Conservation (phyloP, 176 grass and related monocot species). For the Zoysia pacifica region DNA sequence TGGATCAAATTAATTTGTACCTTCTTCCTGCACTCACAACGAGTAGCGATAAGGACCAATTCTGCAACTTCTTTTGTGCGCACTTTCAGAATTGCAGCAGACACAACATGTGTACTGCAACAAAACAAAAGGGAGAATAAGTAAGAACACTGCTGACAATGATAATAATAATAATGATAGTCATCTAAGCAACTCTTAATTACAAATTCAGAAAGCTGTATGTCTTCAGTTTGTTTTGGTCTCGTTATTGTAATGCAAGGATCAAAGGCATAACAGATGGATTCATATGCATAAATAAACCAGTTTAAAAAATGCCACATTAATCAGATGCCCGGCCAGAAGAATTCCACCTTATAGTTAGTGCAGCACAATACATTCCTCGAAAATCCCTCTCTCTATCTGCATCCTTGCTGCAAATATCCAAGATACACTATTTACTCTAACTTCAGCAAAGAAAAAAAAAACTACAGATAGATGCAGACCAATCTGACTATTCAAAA, state of each 20-base stretch:
- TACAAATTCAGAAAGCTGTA: background rate
- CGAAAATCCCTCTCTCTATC: conserved; percentile 55
- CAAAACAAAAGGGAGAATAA: conserved; percentile 11
- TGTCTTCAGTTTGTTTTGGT: conserved; percentile 13
- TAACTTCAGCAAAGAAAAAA: conserved; percentile 12
- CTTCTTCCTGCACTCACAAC: conserved; percentile 45
- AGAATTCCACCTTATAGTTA: conserved; percentile 57
- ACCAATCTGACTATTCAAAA: conserved; percentile 20
- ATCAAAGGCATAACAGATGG: background rate
- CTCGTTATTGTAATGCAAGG: conserved; percentile 7
- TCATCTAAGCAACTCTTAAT: background rate
- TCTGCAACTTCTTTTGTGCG: conserved; percentile 52
- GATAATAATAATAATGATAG: background rate
- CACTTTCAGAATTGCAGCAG: conserved; percentile 65
- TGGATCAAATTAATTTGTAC: conserved; percentile 39
- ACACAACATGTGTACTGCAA: conserved; percentile 48
- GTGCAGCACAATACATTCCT: conserved; percentile 61
- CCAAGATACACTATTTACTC: conserved; percentile 33
- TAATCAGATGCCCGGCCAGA: conserved; percentile 14
- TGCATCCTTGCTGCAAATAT: conserved; percentile 54
- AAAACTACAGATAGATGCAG: conserved; percentile 11
- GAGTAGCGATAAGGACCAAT: conserved; percentile 56
- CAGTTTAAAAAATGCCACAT: conserved; percentile 28
- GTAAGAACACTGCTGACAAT: background rate
- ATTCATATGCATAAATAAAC: conserved; percentile 11